Evolutionary conservation across 257 asterid species (phyloP), one percentile per base, ranked within the genome.

Genomic region (Solanum lignicaule): DNA sequence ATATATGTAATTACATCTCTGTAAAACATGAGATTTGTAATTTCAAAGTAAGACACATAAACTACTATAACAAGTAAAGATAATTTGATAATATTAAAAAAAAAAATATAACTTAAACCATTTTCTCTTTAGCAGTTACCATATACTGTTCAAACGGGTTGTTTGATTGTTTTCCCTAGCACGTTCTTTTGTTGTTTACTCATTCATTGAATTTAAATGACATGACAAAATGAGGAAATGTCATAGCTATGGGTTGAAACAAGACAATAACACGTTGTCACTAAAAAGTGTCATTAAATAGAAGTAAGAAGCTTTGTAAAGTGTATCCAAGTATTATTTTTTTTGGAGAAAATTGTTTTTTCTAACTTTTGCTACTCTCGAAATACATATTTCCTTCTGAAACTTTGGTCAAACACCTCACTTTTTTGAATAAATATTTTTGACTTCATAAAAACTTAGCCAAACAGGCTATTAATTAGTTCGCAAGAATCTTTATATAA

Each of bases 141-240:
- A 29, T 43, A 46, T 27, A 46, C 66, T 27, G 66, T 79, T 79
- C 6, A 79, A 43, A 79, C 38, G 38, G 39, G 27, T 81, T 29
- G 85, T 81, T 46, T 27, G 1, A 27, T 81, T 81, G 85, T 46
- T 81, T 81, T 11, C 41, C 25, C 1, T 2, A 14, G 68, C 85
- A 82, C 36, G 85, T 82, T 52, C 20, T 31, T 81, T 81, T 81
- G 85, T 81, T 81, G 31, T 82, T 48, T 81, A 18, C 10, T 46
- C 43, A 82, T 82, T 82, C 41, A 48, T 79, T 46, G 85, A 48
- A 82, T 81, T 16, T 81, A 25, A 81, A 81, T 81, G 43, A 81
- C 85, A 81, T 29, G 69, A 79, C 85, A 79, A 23, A 33, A 8
- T 10, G 16, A 43, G 25, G 39, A 79, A 82, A 31, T 82, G 69